Conservation (phyloP, 805 yeast species). For the Kluyveromyces lactis region DNA sequence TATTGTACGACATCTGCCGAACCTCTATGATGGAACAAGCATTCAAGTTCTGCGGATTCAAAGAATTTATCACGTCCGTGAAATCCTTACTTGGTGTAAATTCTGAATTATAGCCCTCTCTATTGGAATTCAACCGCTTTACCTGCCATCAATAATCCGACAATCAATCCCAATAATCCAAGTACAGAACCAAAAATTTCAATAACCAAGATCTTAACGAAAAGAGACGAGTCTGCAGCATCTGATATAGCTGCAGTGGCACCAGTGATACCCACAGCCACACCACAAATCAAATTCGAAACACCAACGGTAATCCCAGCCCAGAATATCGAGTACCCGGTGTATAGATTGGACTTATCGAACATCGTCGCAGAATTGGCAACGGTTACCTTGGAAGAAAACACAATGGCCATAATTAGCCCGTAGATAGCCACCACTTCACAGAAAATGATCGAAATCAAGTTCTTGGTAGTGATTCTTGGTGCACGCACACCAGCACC, state of each 20-base stretch:
- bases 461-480: conserved; percentile 91
- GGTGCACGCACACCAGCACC: conserved; percentile 99
- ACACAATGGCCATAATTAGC: conserved; percentile 93
- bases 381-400: conserved; percentile 78
- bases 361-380: conserved; percentile 51
- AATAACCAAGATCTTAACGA: conserved; percentile 91
- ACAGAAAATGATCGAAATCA: conserved; percentile 94
- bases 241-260: conserved; percentile 98
- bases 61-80: too few species aligned
- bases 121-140: conserved; percentile 82
- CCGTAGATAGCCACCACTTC: conserved; percentile 99
- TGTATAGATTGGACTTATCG: conserved; percentile 81
- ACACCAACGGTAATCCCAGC: conserved; percentile 95
- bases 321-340: conserved; percentile 95
- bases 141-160: conserved; percentile 94
- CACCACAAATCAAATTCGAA: conserved; percentile 90
- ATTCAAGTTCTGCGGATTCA: too few species aligned
- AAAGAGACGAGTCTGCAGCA: conserved; percentile 92
- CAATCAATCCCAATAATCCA: conserved; percentile 93
- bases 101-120: too few species aligned
- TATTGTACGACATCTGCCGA: too few species aligned
- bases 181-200: conserved; percentile 96
- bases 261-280: conserved; percentile 95
- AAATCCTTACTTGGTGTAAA: too few species aligned
- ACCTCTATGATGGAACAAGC: too few species aligned